Conservation (phyloP, 208 protist genomes). For the Vickermania spadyakhi region DNA sequence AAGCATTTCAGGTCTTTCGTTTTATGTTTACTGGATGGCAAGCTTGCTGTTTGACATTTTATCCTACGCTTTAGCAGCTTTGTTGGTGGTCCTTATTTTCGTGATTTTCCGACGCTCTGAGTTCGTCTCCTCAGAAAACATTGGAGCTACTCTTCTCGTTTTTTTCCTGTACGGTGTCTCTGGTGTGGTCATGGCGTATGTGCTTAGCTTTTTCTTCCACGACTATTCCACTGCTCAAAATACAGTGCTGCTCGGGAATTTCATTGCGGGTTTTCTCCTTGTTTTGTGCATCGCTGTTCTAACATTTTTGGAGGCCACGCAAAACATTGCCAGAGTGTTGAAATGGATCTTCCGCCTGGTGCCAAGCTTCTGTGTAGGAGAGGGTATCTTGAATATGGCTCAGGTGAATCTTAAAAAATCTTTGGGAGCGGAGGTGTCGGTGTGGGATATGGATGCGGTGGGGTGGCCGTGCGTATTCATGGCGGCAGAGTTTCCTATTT, state of each 20-base stretch:
- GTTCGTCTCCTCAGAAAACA: constrained; percentile 23
- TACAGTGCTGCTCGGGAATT: constrained; percentile 42
- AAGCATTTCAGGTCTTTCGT: constrained; percentile 54
- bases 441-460: constrained; percentile 21
- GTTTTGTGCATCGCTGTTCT: constrained; percentile 32
- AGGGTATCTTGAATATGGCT: constrained; percentile 48
- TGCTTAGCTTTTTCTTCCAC: constrained; percentile 37
- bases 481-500: constrained; percentile 24
- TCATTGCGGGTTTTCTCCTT: constrained; percentile 51
- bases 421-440: constrained; percentile 10
- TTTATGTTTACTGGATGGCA: constrained; percentile 47
- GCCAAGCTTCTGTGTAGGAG: constrained; percentile 50
- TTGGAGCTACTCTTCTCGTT: constrained; percentile 26
- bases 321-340: constrained; percentile 20
- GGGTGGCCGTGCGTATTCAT: constrained; percentile 43
- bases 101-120: constrained; percentile 30
- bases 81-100: constrained; percentile 36
- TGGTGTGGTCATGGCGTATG: constrained; percentile 34
- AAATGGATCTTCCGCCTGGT: constrained; percentile 42
- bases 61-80: constrained; percentile 30
- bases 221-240: constrained; percentile 52
- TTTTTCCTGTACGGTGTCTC: constrained; percentile 47
- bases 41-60: constrained; percentile 60
- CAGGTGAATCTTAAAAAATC: constrained; percentile 6
- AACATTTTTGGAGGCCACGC: constrained; percentile 11